Base-by-base conservation (phyloP, 1,139 yeast genomes). In the Sporopachydermia cereana region DNA sequence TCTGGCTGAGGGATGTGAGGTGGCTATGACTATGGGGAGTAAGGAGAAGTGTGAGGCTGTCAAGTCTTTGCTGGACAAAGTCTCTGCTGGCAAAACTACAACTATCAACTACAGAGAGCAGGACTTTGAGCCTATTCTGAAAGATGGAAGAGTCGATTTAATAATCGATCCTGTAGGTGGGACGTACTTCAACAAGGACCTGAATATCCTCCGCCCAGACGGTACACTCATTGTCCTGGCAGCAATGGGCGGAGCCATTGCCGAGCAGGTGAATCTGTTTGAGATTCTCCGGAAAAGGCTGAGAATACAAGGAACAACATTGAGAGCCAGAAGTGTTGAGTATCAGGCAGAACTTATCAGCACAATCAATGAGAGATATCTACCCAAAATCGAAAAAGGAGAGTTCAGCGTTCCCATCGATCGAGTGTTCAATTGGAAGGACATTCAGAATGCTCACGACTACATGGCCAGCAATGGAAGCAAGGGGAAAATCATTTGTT, bases 121-220 rank as follows among this genome's bases (percentile, higher is more conserved):
- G 25, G 53, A 57, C 44, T 57, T 57, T 44, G 56, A 46, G 20
- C 53, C 50, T 14, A 55, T 54, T 3, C 51, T 61, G 27, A 45
- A 50, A 2, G 42, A 27, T 9, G 65, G 64, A 2, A n/a, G n/a
- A n/a, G 52, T 62, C 14, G 58, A 63, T 44, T 53, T 59, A 14
- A 53, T 60, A 17, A 50, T 64, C n/a, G 67, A 62, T 46, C 62
- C 63, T n/a, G 58, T 60, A 12, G 42, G 30, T 7, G 63, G 63
- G n/a, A 49, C 53, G 2, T 58, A 59, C 46, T 54, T 60, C 43
- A 45, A 46, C 24, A 45, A 49, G 36, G 53, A 59, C 47, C 45
- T 60, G 3, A 51, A 50, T 3, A 50, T 53, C 7, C 49, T 56
- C 9, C 55, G 56, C 4, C 49, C 48, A 2, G 64, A 58, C n/a